Percentiles rank a stretch among this genome's conserved stretches.
phyloP scores from a whole-genome alignment of 352 stramenopile genomes.

The Phytophthora pistaciae region DNA sequence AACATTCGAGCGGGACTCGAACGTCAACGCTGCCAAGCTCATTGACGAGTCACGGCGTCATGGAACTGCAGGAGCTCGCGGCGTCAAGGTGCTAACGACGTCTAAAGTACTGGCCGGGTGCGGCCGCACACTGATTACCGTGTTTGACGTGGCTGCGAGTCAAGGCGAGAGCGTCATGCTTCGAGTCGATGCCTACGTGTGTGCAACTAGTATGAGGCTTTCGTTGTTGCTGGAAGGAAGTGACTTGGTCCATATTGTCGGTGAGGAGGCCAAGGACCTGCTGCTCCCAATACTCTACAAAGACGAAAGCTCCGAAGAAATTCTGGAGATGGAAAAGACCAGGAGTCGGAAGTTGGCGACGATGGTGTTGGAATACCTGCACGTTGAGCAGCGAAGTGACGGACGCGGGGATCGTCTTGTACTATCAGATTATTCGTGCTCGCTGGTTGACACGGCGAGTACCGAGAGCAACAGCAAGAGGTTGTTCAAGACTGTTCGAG shows the following conservation, averaged over 20 bases:
- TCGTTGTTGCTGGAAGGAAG: slow-evolving; percentile 54
- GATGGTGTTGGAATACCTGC: slow-evolving; percentile 60
- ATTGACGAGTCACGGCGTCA: slow-evolving; percentile 50
- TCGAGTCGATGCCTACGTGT: slow-evolving; percentile 72
- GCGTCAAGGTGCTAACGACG: slow-evolving; percentile 69
- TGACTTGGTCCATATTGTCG: slow-evolving; percentile 58
- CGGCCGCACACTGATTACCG: slow-evolving; percentile 64
- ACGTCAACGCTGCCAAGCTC: slow-evolving; percentile 59
- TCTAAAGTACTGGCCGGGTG: slow-evolving; percentile 42
- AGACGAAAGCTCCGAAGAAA: neutral
- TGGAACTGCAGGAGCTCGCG: slow-evolving; percentile 43
- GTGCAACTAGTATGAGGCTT: slow-evolving; percentile 51
- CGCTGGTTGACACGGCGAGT: neutral
- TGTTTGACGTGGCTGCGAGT: slow-evolving; percentile 51
- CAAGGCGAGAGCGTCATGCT: slow-evolving; percentile 24
- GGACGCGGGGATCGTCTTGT: slow-evolving; percentile 55
- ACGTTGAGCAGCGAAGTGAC: slow-evolving; percentile 62
- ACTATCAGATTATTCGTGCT: slow-evolving; percentile 50
- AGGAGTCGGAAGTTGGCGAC: slow-evolving; percentile 40
- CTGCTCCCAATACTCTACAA: slow-evolving; percentile 11
- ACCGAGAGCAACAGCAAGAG: slow-evolving; percentile 8
- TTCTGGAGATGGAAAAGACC: slow-evolving; percentile 6
- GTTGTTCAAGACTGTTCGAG: slow-evolving; percentile 64
- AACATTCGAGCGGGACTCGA: slow-evolving; percentile 36
- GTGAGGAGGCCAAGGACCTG: slow-evolving; percentile 37